Percentiles rank a stretch among this genome's conserved stretches.
Conservation (phyloP, 345 rosid genomes). For the Ricinus communis region DNA sequence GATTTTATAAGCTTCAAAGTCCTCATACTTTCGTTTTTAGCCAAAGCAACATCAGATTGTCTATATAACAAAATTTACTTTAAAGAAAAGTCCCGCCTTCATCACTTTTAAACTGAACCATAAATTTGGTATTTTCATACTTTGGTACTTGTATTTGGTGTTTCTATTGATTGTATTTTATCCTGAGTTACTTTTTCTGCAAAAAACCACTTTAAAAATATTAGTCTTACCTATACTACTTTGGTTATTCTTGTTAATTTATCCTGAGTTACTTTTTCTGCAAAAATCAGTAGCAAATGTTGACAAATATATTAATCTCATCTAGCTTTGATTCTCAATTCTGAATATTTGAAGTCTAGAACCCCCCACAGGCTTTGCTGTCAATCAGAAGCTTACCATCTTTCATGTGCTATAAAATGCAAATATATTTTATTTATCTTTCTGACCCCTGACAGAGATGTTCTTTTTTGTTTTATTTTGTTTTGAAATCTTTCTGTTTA, state of each 20-base stretch:
- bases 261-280: too few species aligned
- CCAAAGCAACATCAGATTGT: not conserved
- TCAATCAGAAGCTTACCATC: not conserved
- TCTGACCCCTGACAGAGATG: not conserved
- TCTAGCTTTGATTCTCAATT: not conserved
- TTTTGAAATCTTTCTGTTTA: slow-evolving; percentile 1
- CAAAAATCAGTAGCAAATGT: not conserved
- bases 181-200: too few species aligned
- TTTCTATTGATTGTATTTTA: not conserved
- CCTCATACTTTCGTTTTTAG: too few species aligned
- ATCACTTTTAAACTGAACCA: not conserved
- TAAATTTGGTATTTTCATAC: not conserved
- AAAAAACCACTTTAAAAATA: too few species aligned
- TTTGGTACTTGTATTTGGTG: not conserved
- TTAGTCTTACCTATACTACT: too few species aligned
- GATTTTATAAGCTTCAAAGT: not conserved
- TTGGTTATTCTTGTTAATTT: too few species aligned
- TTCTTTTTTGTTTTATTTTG: not conserved
- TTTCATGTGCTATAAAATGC: not conserved
- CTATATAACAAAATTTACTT: not conserved
- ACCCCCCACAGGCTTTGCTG: too few species aligned
- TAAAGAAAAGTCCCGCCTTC: not conserved
- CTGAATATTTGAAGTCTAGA: too few species aligned
- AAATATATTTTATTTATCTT: not conserved
- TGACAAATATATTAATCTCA: not conserved